These are phyloP conservation scores for Leishmania martiniquensis DNA, from an alignment of 208 protist genomes.

Conservation along the genomic window DNA sequence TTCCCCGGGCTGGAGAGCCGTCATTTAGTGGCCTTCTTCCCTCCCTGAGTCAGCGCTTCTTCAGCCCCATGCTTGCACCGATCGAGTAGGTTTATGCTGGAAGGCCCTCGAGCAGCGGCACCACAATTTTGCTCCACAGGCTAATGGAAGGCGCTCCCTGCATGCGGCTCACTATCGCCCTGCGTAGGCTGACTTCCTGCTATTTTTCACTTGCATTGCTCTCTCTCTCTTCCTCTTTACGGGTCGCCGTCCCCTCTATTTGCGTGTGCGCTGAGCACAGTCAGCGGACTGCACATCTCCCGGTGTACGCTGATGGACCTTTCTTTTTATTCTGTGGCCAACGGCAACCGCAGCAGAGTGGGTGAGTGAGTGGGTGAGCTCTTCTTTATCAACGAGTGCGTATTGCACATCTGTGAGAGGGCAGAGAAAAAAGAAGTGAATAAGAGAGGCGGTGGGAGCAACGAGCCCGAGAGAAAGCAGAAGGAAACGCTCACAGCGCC, in stretches of 20 bases:
- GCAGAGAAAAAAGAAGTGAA: not conserved
- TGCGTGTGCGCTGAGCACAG: not conserved
- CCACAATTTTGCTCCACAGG: not conserved
- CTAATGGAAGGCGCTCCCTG: not conserved
- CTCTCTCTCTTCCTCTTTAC: not conserved
- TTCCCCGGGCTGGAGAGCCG: not conserved
- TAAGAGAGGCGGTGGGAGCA: too few relatives aligned
- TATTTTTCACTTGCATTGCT: not conserved
- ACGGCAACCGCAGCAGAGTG: not conserved
- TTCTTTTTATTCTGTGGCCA: not conserved
- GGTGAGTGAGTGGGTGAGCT: not conserved
- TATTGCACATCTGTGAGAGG: not conserved
- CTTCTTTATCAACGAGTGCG: not conserved
- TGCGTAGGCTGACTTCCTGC: too few relatives aligned
- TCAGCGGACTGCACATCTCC: not conserved
- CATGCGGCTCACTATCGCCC: not conserved
- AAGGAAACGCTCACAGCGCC: not conserved
- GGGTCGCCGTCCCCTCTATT: not conserved
- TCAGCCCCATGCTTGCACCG: not conserved
- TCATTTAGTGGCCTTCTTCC: not conserved
- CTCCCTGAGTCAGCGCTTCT: not conserved
- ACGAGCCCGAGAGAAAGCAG: not conserved
- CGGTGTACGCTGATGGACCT: not conserved
- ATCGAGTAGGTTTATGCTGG: not conserved
- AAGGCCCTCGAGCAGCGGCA: not conserved